Evolutionary conservation across 495 filamentous ascomycete species (phyloP).

Genomic region (Hyaloscypha hepaticicola): DNA sequence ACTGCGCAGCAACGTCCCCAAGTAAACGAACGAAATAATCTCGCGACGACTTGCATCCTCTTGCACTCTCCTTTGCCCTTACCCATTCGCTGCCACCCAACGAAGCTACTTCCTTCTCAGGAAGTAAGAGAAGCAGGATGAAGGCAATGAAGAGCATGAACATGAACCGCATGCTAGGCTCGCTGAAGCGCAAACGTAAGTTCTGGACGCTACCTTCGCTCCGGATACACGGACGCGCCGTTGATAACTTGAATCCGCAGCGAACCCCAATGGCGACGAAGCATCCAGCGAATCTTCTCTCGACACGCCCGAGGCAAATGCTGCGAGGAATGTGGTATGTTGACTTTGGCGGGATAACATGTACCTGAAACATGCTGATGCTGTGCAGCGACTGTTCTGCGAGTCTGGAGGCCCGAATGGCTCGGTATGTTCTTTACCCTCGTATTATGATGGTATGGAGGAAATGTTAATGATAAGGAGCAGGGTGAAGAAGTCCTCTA

Average conservation of each 20-base stretch:
- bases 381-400: constrained; percentile 63
- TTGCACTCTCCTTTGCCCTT: background rate
- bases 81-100: no score
- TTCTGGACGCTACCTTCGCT: background rate
- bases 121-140: constrained; percentile 24
- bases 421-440: constrained; percentile 47
- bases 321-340: constrained; percentile 52
- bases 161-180: constrained; percentile 55
- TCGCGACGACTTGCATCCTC: background rate
- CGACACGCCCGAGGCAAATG: constrained; percentile 58
- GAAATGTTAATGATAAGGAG: constrained; percentile 6
- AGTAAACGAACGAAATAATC: no score
- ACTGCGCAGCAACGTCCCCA: background rate
- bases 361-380: constrained; percentile 17
- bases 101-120: no score
- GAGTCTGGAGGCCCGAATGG: constrained; percentile 66
- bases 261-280: background rate
- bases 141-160: constrained; percentile 50
- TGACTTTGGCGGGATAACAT: background rate
- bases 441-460: background rate
- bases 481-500: constrained; percentile 87
- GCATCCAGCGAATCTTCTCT: constrained; percentile 32
- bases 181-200: constrained; percentile 44
- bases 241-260: background rate
- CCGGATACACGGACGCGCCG: background rate